Evolutionary conservation across 1,139 yeast species (phyloP), one percentile per base, ranked within the genome.

Genomic region (Arxiozyma heterogenica): DNA sequence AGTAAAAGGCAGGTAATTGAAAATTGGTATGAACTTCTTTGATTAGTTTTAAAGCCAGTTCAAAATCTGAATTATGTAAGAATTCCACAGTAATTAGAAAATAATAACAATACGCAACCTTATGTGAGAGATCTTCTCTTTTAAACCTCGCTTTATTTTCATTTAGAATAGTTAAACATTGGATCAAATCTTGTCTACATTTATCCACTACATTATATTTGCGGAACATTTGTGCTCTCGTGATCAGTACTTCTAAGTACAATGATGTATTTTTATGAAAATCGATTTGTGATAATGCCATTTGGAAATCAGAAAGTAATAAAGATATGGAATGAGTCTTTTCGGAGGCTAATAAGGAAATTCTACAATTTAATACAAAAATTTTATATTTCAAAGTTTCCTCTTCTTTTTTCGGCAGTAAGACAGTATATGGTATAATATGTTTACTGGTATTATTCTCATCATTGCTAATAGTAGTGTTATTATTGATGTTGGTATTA

Each of bases 151-250:
- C 41, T 45, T 48, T 46, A 17, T 51, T 55, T n/a, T 55, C 58
- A 41, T 58, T 54, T 39, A 61, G 30, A 12, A 59, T 51, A 18
- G 47, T 52, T 25, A 61, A 53, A 7, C 56, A 53, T 27, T 53
- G 53, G 9, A 51, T 38, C 44, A 61, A 43, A 23, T 61, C 64
- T 25, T 52, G 49, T 17, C 52, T 50, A 43, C 59, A 57, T 44
- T 49, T 53, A 11, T 49, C 55, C 34, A 51, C 43, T 15, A 55
- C 51, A 5, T 53, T 48, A 22, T 55, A 52, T 51, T 59, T 59
- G 20, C 54, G 53, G 27, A 57, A 59, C 44, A 61, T 47, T 41
- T 60, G 63, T 7, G 62, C 63, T 49, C 61, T 58, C 3, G 63
- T 55, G 17, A 60, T 49, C 27, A 61, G 44, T 22, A 59, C 57